These are phyloP conservation scores for Myxozyma vanderwaltii DNA, from an alignment of 805 yeast genomes.

Conservation along the genomic window DNA sequence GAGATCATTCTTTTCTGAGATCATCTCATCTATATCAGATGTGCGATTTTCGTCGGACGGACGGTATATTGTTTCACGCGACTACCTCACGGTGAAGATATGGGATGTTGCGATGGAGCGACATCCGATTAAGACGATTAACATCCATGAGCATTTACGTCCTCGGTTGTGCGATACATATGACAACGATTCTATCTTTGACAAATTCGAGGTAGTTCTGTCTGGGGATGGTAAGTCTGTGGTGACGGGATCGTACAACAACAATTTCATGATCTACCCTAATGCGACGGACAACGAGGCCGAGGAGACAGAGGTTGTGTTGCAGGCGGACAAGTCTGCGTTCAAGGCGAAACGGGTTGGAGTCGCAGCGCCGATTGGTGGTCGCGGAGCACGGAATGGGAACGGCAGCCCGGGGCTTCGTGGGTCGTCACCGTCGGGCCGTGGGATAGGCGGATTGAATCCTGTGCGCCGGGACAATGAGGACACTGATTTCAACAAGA, in stretches of 20 bases:
- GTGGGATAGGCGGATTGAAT: constrained; percentile 46
- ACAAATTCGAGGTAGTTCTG: constrained; percentile 95
- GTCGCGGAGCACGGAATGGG: constrained; percentile 32
- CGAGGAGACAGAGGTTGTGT: constrained; percentile 63
- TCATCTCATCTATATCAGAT: constrained; percentile 90
- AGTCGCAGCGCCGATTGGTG: constrained; percentile 50
- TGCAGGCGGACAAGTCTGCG: constrained; percentile 98
- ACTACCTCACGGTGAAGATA: constrained; percentile 93
- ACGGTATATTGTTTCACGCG: constrained; percentile 92
- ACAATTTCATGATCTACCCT: constrained; percentile 96
- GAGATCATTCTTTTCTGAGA: constrained; percentile 96
- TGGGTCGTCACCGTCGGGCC: constrained; percentile 29
- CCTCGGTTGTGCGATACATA: constrained; percentile 94
- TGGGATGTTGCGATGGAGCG: constrained; percentile 99
- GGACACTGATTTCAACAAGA: constrained; percentile 88
- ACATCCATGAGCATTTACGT: constrained; percentile 92
- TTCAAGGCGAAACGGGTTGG: constrained; percentile 76
- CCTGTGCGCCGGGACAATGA: constrained; percentile 61
- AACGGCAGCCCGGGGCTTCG: constrained; percentile 41
- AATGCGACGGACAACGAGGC: constrained; percentile 48
- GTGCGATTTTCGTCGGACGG: constrained; percentile 92
- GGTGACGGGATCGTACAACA: constrained; percentile 97
- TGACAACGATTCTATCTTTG: constrained; percentile 97
- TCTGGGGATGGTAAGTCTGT: constrained; percentile 89
- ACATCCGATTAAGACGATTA: constrained; percentile 90